Evolutionary conservation across 2,329 filamentous ascomycete species (phyloP), one percentile per base, ranked within the genome.

Genomic region (Ophiostoma pallidulum): DNA sequence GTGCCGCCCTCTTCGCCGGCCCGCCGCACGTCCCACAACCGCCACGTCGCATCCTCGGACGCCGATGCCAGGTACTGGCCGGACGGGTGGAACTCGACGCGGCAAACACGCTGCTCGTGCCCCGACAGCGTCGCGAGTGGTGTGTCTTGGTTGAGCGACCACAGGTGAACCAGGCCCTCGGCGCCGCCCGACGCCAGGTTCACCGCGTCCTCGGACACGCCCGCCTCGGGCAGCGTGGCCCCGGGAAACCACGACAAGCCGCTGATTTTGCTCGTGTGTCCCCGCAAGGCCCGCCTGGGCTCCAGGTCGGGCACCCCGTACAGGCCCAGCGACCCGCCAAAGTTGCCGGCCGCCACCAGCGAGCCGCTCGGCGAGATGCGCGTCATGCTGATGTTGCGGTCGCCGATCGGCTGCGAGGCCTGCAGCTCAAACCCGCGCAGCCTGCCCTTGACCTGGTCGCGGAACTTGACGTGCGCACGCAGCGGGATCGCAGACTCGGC

Each of bases 11-110:
- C 26, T 42, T 97, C 90, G 3, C 82, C 82, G 0, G 81, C 86
- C 0, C 84, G 92, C 56, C 87, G 82, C 1, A 97, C 80, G 62
- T 97, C 91, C 91, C 92, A 98, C 29, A 98, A 71, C 38, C 91
- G 80, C 92, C 92, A 98, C 0, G 92, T 95, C 2, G 89, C 95
- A 62, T 98, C 92, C 59, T 92, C 92, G 0, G 89, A 95, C 7
- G 92, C 92, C 1, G 90, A 95, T 5, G 91, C 92, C 6, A 97
- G 72, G 59, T 91, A 97, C 52, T 77, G 77, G 4, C 91, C 91
- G 0, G 87, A 94, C 0, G 92, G 92, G 56, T 98, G 92, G 60
- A 97, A 95, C 50, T 95, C 92, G 12, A 94, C 84, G 48, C 91
- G 80, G 58, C 89, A 95, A 8, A 98, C 89, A 52, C 92, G 82